phyloP scores from a whole-genome alignment of 371 early-diverging fungal species.

The Mortierella sp. region DNA sequence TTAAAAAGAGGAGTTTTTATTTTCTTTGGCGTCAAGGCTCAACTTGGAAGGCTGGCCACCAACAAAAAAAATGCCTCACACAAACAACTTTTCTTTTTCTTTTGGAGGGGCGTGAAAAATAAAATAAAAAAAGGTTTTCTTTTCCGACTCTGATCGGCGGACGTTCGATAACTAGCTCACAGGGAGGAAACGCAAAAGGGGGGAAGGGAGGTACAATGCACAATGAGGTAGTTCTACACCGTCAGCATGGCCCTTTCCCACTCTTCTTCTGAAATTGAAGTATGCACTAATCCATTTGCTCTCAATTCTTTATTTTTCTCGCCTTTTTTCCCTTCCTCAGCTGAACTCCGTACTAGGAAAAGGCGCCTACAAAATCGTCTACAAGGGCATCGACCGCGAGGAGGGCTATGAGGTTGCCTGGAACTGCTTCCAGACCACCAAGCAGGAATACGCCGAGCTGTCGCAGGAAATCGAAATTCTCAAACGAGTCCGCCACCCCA shows the following conservation, averaged over 20 bases:
- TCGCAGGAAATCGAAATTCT: slow-evolving; percentile 87
- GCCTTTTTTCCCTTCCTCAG: slow-evolving; percentile 24
- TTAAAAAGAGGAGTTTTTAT: slow-evolving; percentile 4
- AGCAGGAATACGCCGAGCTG: slow-evolving; percentile 77
- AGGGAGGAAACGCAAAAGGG: slow-evolving; percentile 3
- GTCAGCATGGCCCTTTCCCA: background rate
- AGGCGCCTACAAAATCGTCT: slow-evolving; percentile 93
- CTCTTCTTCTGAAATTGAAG: background rate
- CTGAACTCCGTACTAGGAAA: slow-evolving; percentile 72
- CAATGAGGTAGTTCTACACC: slow-evolving; percentile 9
- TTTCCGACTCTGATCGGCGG: slow-evolving; percentile 12
- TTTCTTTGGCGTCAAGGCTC: slow-evolving; percentile 10
- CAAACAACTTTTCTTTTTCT: background rate
- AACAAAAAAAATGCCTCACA: slow-evolving; percentile 51
- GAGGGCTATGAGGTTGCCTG: slow-evolving; percentile 96
- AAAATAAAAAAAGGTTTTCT: slow-evolving; percentile 7
- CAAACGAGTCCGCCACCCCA: slow-evolving; percentile 85
- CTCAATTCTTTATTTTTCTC: background rate
- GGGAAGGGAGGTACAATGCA: background rate
- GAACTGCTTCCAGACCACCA: slow-evolving; percentile 83
- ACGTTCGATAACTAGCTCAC: slow-evolving; percentile 9
- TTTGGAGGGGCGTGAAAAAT: slow-evolving; percentile 17
- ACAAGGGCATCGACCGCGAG: slow-evolving; percentile 92
- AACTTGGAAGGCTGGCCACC: background rate
- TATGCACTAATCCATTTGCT: background rate